These are phyloP conservation scores for Saccharomycopsis guyanensis DNA, from an alignment of 805 yeast species.

Conservation along the genomic window DNA sequence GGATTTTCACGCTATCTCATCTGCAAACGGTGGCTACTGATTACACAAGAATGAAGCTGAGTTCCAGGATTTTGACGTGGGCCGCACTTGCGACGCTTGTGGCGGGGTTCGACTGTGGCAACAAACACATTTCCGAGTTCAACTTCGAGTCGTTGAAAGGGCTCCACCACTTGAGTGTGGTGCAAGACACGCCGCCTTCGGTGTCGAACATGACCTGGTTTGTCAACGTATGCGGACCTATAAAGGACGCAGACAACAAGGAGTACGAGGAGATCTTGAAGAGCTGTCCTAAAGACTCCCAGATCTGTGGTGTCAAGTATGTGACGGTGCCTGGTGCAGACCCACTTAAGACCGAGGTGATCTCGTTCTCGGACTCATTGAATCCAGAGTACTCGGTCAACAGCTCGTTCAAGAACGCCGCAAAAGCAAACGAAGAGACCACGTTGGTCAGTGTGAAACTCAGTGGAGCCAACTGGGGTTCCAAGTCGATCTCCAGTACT, in stretches of 20 bases:
- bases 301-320: conserved; percentile 67
- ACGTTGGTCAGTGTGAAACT: conserved; percentile 34
- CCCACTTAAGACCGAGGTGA: conserved; percentile 49
- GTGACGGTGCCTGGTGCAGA: conserved; percentile 40
- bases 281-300: conserved; percentile 63
- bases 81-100: too few relatives aligned
- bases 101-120: conserved; percentile 16
- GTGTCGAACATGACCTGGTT: conserved; percentile 55
- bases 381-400: conserved; percentile 26
- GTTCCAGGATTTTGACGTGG: not conserved
- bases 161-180: conserved; percentile 33
- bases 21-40: too few relatives aligned
- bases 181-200: conserved; percentile 74
- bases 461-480: conserved; percentile 67
- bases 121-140: conserved; percentile 23
- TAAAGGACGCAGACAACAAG: conserved; percentile 28
- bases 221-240: conserved; percentile 59
- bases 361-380: conserved; percentile 44
- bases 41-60: too few relatives aligned
- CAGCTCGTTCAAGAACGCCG: conserved; percentile 19
- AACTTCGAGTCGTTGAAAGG: conserved; percentile 45
- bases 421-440: conserved; percentile 28
- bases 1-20: too few relatives aligned
- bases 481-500: conserved; percentile 38
- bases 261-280: conserved; percentile 29